Evolutionary conservation across 208 protist species (phyloP).

Genomic region (Leishmania aethiopica): DNA sequence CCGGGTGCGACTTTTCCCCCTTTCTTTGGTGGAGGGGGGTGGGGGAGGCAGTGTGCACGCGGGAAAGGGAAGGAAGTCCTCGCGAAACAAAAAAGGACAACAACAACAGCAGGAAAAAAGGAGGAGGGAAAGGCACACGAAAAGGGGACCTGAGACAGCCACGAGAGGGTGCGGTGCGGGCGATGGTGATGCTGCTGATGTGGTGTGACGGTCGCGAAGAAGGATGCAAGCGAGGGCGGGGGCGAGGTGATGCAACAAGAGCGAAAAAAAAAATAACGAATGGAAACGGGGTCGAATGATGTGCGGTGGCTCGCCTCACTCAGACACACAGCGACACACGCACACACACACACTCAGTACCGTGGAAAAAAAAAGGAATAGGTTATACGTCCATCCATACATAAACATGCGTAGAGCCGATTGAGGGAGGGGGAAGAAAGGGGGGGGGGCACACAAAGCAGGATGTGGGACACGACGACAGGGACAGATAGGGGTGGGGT

Average conservation of each 20-base stretch:
- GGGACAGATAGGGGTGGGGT: not conserved
- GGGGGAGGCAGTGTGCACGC: too few relatives aligned
- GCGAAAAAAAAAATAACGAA: not conserved
- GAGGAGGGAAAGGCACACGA: not conserved
- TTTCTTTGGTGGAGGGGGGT: too few relatives aligned
- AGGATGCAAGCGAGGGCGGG: not conserved
- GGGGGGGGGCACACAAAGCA: not conserved
- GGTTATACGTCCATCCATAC: not conserved
- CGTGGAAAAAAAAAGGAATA: not conserved
- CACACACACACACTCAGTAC: not conserved
- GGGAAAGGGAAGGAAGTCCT: not conserved
- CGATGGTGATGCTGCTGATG: not conserved
- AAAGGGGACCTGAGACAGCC: not conserved
- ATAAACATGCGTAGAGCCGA: not conserved
- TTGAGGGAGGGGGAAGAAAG: not conserved
- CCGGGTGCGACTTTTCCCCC: not conserved
- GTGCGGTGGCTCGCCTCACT: not conserved
- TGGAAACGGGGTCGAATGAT: not conserved
- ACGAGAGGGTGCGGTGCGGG: too few relatives aligned
- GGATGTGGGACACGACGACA: not conserved
- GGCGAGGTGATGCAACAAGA: not conserved
- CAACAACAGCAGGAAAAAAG: not conserved
- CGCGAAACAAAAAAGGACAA: not conserved
- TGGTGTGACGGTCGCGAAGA: not conserved
- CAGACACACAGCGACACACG: not conserved